Evolutionary conservation across 129 eudicot species (phyloP).

Genomic region (Gnaphalium uliginosum): DNA sequence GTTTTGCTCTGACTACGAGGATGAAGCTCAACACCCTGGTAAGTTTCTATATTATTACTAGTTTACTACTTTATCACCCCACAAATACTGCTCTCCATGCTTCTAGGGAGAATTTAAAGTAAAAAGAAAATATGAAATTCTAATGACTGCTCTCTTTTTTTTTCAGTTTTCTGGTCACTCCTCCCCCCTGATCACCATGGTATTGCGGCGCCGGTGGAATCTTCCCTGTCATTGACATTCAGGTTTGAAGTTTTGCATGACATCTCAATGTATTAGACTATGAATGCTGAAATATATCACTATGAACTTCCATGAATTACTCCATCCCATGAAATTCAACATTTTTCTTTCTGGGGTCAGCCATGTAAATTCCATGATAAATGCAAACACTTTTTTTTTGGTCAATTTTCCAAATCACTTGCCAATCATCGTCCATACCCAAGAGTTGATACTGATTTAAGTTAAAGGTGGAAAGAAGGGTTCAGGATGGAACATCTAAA

Average conservation of each 20-base stretch:
- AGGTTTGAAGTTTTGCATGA: conserved; percentile 44
- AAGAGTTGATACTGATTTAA: neutral
- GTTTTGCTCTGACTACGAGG: conserved; percentile 59
- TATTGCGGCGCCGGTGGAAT: conserved; percentile 62
- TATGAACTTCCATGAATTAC: neutral
- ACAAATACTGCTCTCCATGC: neutral
- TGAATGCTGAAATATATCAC: neutral
- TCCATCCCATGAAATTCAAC: conserved; percentile 8
- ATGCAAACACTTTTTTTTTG: neutral
- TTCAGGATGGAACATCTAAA: too few species aligned
- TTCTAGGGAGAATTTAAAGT: neutral
- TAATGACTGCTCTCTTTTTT: conserved; percentile 16
- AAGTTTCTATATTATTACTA: conserved; percentile 18
- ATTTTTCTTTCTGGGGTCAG: neutral
- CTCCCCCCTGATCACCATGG: conserved; percentile 61
- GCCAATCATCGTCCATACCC: neutral
- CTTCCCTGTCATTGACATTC: conserved; percentile 85
- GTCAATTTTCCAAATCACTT: neutral
- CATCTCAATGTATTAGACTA: neutral
- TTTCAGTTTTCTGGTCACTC: conserved; percentile 85
- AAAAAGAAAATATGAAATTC: conserved; percentile 15
- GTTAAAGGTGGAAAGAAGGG: neutral
- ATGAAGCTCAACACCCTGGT: conserved; percentile 70
- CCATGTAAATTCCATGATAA: too few species aligned
- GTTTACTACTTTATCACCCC: conserved; percentile 3